Conservation (phyloP, 768 basidiomycete genomes). For the Lanmaoa pseudosensibilis region DNA sequence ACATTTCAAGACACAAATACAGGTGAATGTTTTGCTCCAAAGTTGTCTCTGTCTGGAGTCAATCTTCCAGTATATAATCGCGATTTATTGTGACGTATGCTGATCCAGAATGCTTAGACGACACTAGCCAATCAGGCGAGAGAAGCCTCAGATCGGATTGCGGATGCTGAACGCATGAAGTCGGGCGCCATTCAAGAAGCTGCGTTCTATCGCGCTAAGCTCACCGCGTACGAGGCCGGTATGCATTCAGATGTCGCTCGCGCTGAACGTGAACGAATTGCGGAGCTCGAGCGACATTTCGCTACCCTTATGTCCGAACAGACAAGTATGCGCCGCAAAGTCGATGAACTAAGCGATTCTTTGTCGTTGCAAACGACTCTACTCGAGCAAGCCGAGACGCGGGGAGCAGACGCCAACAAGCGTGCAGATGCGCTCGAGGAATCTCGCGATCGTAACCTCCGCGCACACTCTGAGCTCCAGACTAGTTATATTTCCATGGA, state of each 20-base stretch:
- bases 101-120: slow-evolving; percentile 45
- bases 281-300: slow-evolving; percentile 73
- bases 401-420: slow-evolving; percentile 69
- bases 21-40: slow-evolving; percentile 52
- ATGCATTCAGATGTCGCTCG: slow-evolving; percentile 63
- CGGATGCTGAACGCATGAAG: slow-evolving; percentile 77
- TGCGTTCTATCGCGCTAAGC: slow-evolving; percentile 92
- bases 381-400: slow-evolving; percentile 76
- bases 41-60: background rate
- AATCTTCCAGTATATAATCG: background rate
- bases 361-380: slow-evolving; percentile 76
- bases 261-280: slow-evolving; percentile 75
- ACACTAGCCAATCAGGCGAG: slow-evolving; percentile 73
- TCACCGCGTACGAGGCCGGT: slow-evolving; percentile 78
- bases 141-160: slow-evolving; percentile 71
- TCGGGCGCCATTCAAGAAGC: slow-evolving; percentile 87
- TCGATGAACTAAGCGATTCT: slow-evolving; percentile 70
- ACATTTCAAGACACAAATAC: slow-evolving; percentile 81
- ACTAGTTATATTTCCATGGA: slow-evolving; percentile 61
- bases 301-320: slow-evolving; percentile 61
- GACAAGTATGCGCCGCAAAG: slow-evolving; percentile 63
- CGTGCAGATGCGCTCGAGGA: slow-evolving; percentile 76
- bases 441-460: slow-evolving; percentile 58
- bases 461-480: slow-evolving; percentile 71
- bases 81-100: slow-evolving; percentile 1